A percentile compares a stretch with the other conserved stretches of the same genome.
phyloP scores from a whole-genome alignment of 257 asterid genomes.

The Datura wrightii region DNA sequence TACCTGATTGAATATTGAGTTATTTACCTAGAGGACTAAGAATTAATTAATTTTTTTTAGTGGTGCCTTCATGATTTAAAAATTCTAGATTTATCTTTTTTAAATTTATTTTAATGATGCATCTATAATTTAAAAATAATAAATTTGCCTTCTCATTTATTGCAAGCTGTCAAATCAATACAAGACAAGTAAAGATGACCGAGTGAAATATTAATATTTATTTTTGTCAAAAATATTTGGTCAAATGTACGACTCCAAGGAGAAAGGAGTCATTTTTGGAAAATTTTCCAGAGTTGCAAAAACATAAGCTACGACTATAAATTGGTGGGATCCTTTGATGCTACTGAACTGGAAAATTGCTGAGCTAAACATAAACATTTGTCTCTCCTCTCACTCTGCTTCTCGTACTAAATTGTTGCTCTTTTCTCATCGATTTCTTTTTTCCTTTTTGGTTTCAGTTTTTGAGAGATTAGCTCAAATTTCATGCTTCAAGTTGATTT shows the following conservation, averaged over 20 bases:
- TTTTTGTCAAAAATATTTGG: constrained; percentile 20
- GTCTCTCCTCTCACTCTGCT: neutral
- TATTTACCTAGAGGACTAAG: too few relatives aligned
- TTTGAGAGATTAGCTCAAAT: neutral
- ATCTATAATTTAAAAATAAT: too few relatives aligned
- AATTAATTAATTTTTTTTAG: too few relatives aligned
- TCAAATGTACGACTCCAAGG: neutral
- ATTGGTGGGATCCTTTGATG: neutral
- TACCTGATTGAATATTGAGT: too few relatives aligned
- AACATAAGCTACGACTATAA: neutral
- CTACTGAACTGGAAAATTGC: neutral
- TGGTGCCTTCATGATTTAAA: too few relatives aligned
- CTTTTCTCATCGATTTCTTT: neutral
- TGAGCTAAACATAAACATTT: neutral
- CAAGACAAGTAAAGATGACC: neutral
- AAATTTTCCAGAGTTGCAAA: neutral
- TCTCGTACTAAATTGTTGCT: neutral
- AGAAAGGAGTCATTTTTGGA: neutral
- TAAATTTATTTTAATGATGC: too few relatives aligned
- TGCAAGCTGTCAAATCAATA: too few relatives aligned
- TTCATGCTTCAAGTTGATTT: neutral
- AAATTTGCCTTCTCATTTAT: too few relatives aligned
- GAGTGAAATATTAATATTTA: neutral
- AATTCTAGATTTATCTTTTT: too few relatives aligned
- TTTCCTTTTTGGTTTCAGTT: neutral